These are phyloP conservation scores for Cryptococcus sp. DNA, from an alignment of 1,284 basidiomycete species.

Conservation along the genomic window DNA sequence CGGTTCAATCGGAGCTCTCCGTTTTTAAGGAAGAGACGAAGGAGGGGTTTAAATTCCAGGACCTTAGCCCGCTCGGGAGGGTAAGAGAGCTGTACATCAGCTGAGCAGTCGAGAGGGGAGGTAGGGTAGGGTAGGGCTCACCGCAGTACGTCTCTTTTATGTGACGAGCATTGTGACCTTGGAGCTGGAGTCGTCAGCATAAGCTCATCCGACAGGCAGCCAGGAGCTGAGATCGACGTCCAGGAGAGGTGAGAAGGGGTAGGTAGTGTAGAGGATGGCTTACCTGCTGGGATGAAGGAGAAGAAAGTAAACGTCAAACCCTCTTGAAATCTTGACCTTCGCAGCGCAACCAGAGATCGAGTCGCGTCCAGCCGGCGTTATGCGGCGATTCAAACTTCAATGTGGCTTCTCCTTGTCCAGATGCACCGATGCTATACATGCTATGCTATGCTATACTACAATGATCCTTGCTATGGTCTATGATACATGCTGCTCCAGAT, in stretches of 20 bases:
- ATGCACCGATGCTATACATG: no score
- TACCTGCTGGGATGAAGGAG: constrained; percentile 11
- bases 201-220: not conserved
- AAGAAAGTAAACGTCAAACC: not conserved
- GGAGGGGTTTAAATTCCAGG: constrained; percentile 47
- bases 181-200: constrained; percentile 17
- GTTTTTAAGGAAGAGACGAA: no score
- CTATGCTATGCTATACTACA: no score
- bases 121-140: constrained; percentile 6
- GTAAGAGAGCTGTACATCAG: constrained; percentile 10
- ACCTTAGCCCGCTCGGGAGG: constrained; percentile 49
- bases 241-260: not conserved
- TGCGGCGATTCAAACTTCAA: no score
- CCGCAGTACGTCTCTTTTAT: constrained; percentile 19
- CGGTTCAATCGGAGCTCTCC: constrained; percentile 24
- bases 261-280: not conserved
- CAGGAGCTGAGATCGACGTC: not conserved
- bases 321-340: no score
- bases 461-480: no score
- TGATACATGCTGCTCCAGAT: no score
- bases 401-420: no score
- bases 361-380: not conserved
- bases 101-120: not conserved
- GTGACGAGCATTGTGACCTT: constrained; percentile 49
- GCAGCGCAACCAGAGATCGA: no score